Base-by-base conservation (phyloP, 176 grass and related monocot species). In the Hyparrhenia diplandra region DNA sequence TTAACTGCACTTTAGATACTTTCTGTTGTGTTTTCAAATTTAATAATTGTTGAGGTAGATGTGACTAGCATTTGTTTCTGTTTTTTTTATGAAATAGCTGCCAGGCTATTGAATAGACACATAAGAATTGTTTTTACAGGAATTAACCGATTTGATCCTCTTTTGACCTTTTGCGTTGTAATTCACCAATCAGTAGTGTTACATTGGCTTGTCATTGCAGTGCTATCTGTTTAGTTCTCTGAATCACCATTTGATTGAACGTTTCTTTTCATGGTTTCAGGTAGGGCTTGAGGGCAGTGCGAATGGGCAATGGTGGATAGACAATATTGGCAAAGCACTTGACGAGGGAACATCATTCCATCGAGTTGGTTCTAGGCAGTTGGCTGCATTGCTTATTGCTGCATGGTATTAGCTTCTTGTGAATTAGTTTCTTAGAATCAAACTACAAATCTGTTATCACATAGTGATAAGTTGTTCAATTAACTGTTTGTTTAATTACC, bases 221-320 rank as follows among this genome's bases (percentile, higher is more conserved):
- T 67, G 49, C 64, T 66, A 14, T 71, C 23, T 57, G 27, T 71
- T 71, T 69, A 60, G 8, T 75, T 39, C n/a, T 57, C n/a, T 73
- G 64, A 29, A 24, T 71, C 37, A 39, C 71, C 43, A 59, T 82
- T 59, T 72, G 29, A 45, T 71, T 71, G 16, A 55, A 36, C 28
- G 36, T 85, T 39, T 39, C 24, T 54, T 85, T 73, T 79, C 67
- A 74, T 83, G 83, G 52, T 84, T 77, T 59, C 85, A 98, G 95
- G 95, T 98, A 91, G 95, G 95, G 80, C 92, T 98, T 54, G 95
- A 98, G 88, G 95, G 92, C 45, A 98, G 95, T 85, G 85, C 90
- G 32, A 94, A 98, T 65, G 92, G 95, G 54, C 95, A 98, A 80
- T 98, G 95, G 95, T 98, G 95, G 95, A 92, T 98, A 83, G 92